These are phyloP conservation scores for Suillus placidus DNA, from an alignment of 768 basidiomycete genomes.

Conservation along the genomic window DNA sequence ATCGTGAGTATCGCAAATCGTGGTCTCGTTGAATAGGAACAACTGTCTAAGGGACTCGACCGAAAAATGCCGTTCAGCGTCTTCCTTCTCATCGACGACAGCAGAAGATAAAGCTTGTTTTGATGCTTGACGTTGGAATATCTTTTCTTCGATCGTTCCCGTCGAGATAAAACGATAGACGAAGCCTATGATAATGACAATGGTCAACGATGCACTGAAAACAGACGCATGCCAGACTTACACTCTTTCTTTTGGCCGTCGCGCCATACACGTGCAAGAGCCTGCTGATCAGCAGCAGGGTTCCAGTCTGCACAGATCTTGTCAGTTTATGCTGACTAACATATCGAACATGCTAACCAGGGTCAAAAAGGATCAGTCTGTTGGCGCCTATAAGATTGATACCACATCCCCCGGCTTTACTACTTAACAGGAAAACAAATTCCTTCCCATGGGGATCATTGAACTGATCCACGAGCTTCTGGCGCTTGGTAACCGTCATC, in stretches of 20 bases:
- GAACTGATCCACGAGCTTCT: constrained; percentile 95
- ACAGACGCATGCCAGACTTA: constrained; percentile 39
- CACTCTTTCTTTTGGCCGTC: constrained; percentile 99
- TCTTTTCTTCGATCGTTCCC: constrained; percentile 98
- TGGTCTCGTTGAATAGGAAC: constrained; percentile 87
- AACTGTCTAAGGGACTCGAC: constrained; percentile 85
- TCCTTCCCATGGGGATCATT: constrained; percentile 93
- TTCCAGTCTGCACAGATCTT: constrained; percentile 79
- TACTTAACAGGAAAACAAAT: constrained; percentile 92
- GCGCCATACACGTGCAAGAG: constrained; percentile 97
- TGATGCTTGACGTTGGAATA: constrained; percentile 95
- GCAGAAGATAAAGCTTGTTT: constrained; percentile 97
- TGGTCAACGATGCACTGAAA: background rate
- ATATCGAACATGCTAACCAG: constrained; percentile 53
- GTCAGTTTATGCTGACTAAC: background rate
- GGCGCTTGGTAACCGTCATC: constrained; percentile 89
- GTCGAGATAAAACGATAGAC: constrained; percentile 98
- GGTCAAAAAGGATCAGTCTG: constrained; percentile 93
- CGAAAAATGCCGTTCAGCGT: constrained; percentile 94
- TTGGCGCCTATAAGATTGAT: constrained; percentile 98
- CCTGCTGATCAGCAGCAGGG: constrained; percentile 97
- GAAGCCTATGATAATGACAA: constrained; percentile 62
- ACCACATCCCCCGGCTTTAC: constrained; percentile 94
- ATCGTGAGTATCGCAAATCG: constrained; percentile 93
- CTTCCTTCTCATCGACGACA: constrained; percentile 98